Evolutionary conservation across 2,329 filamentous ascomycete genomes (phyloP).

Genomic region (Neobulgaria alba): DNA sequence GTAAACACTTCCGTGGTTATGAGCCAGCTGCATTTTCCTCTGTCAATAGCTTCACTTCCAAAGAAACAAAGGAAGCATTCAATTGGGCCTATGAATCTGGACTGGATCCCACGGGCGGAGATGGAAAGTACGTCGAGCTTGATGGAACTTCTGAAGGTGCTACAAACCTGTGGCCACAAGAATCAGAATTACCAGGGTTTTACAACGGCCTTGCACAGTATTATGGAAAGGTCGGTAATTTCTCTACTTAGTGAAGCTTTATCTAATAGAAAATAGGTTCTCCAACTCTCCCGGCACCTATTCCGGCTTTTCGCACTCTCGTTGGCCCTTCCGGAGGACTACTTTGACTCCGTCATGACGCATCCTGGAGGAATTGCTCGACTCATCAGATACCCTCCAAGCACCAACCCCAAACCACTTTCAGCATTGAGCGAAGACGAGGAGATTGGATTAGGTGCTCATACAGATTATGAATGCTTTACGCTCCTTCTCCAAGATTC

Average conservation of each 20-base stretch:
- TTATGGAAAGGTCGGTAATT: constrained; percentile 19
- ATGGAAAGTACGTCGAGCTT: constrained; percentile 27
- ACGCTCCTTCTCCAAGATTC: constrained; percentile 46
- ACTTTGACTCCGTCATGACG: constrained; percentile 33
- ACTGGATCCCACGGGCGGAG: constrained; percentile 24
- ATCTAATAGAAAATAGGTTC: constrained; percentile 12
- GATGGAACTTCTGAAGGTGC: constrained; percentile 21
- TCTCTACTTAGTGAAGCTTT: neutral
- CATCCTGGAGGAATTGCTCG: constrained; percentile 37
- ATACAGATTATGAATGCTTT: constrained; percentile 48
- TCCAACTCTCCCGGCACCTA: constrained; percentile 32
- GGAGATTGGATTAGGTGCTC: constrained; percentile 35
- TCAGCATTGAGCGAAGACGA: constrained; percentile 23
- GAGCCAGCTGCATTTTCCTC: constrained; percentile 39
- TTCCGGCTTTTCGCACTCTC: constrained; percentile 33
- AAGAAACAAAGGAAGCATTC: constrained; percentile 39
- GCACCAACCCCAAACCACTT: constrained; percentile 24
- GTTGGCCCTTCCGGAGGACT: constrained; percentile 33
- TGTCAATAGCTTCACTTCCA: constrained; percentile 35
- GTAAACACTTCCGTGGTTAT: constrained; percentile 38
- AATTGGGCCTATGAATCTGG: constrained; percentile 28
- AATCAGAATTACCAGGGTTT: constrained; percentile 24
- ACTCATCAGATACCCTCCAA: constrained; percentile 42
- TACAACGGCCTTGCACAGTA: constrained; percentile 24
- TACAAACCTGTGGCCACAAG: constrained; percentile 25